phyloP scores from a whole-genome alignment of 768 basidiomycete genomes.

The Boletus pseudo-olivaceus region DNA sequence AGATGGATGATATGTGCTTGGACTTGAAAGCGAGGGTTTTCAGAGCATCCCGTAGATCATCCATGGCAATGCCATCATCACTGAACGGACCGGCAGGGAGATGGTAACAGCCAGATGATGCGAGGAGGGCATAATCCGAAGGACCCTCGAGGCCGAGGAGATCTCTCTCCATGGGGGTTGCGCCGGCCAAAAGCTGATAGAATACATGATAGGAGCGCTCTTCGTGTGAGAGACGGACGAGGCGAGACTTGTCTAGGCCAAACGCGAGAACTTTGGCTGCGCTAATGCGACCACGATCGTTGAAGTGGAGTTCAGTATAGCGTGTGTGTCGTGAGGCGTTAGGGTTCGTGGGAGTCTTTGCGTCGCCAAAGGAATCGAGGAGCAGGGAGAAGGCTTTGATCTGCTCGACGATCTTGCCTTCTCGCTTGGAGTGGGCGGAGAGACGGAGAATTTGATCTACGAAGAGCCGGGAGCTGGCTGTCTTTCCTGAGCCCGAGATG shows the following conservation, averaged over 20 bases:
- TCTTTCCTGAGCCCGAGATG: constrained; percentile 62
- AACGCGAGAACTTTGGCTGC: constrained; percentile 58
- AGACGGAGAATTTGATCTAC: constrained; percentile 58
- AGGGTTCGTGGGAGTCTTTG: constrained; percentile 60
- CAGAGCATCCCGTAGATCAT: constrained; percentile 54
- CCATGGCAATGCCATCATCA: constrained; percentile 56
- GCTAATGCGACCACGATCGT: constrained; percentile 50
- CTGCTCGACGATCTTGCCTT: constrained; percentile 50
- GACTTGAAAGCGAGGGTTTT: constrained; percentile 59
- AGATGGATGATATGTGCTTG: constrained; percentile 54
- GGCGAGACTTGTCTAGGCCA: constrained; percentile 60
- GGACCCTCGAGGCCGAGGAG: constrained; percentile 51
- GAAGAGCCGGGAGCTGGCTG: constrained; percentile 48
- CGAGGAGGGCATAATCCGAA: constrained; percentile 55
- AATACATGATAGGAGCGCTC: constrained; percentile 66
- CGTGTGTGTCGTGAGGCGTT: constrained; percentile 62
- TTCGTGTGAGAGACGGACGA: constrained; percentile 50
- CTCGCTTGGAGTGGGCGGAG: constrained; percentile 55
- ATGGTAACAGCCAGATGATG: constrained; percentile 59
- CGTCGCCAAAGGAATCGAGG: constrained; percentile 62
- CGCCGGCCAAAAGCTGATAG: constrained; percentile 62
- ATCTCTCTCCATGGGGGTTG: constrained; percentile 53
- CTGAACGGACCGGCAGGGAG: constrained; percentile 62
- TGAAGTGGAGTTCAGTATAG: constrained; percentile 62
- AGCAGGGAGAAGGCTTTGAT: constrained; percentile 52